phyloP scores from a whole-genome alignment of 306 rosid genomes.

The Lagenaria siceraria region DNA sequence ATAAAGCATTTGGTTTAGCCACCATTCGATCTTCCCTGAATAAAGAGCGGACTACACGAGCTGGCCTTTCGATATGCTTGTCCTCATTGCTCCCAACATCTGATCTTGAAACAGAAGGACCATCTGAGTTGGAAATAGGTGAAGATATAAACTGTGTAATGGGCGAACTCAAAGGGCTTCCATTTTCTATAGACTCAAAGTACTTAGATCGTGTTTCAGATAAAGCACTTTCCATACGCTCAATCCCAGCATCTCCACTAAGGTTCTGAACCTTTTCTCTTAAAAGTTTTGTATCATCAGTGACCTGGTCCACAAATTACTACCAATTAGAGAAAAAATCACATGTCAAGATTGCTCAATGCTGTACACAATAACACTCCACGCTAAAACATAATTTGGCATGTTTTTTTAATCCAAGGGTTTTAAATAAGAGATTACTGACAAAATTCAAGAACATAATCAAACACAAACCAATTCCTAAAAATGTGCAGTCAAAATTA shows the following conservation, averaged over 20 bases:
- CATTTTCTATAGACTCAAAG: conserved; percentile 39
- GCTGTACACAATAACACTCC: not conserved
- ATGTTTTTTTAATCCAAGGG: not conserved
- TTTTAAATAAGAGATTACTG: not conserved
- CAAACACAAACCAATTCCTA: not conserved
- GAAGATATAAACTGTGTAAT: conserved; percentile 24
- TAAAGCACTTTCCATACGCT: conserved; percentile 68
- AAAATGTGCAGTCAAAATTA: not conserved
- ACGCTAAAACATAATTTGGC: not conserved
- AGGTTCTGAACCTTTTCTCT: conserved; percentile 76
- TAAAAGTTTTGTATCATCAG: conserved; percentile 64
- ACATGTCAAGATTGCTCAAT: not conserved
- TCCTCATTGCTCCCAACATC: conserved; percentile 22
- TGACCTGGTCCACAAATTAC: conserved; percentile 35
- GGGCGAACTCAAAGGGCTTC: conserved; percentile 30
- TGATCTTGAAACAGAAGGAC: conserved; percentile 20
- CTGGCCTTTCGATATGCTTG: conserved; percentile 20
- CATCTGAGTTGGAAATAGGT: conserved; percentile 18
- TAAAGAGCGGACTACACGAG: conserved; percentile 63
- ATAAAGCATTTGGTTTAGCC: conserved; percentile 15
- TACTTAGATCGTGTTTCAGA: conserved; percentile 74
- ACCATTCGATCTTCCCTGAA: conserved; percentile 39
- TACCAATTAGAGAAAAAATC: not conserved
- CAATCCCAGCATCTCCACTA: conserved; percentile 84
- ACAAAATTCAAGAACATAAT: not conserved